Base-by-base conservation (phyloP, 2,329 filamentous ascomycete genomes). In the Penicillium digitatum region DNA sequence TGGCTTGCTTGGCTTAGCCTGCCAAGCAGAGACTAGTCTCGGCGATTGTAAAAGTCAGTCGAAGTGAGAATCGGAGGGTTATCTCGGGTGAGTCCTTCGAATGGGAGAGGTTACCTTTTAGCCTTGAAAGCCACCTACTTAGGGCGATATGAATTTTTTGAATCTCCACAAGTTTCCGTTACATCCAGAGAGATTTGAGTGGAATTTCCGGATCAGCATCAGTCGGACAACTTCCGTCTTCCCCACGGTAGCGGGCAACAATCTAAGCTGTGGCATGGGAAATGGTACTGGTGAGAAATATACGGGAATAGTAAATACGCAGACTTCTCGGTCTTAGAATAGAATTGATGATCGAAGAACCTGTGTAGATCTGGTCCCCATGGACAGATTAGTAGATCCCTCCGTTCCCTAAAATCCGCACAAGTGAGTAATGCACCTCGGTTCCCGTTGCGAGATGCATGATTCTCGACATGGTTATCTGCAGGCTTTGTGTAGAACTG, bases 201-300 rank as follows among this genome's bases (percentile, higher is more conserved):
- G 16, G 32, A 26, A 16, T 12, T n/a, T 27, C 22, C 34, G 22
- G 24, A 54, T 49, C 45, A 16, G 14, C 38, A 16, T 44, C 31
- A 49, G 32, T 50, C 47, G 39, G 52, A 20, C 52, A 51, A 51
- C 34, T 39, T 51, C 47, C 52, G 52, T n/a, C 32, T 44, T 20
- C 50, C 39, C 44, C 52, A 40, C 38, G 22, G 44, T 29, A 53
- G 45, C 18, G 34, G 12, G 12, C 26, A 35, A 20, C 20, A 43
- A 39, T 24, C 40, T 16, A 14, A 12, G 38, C 26, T 29, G 20
- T 16, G 3, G 14, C n/a, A 32, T 34, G 43, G 5, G n/a, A n/a
- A 9, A 12, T 16, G 20, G 22, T n/a, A 31, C 16, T 6, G 26
- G 24, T 18, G 9, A 26, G 3, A 26, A 26, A 6, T 3, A 3